A percentile compares a stretch with the other conserved stretches of the same genome.
Evolutionary conservation across 1,139 yeast species (phyloP).

Genomic region (Lodderomyces parapsilosis): DNA sequence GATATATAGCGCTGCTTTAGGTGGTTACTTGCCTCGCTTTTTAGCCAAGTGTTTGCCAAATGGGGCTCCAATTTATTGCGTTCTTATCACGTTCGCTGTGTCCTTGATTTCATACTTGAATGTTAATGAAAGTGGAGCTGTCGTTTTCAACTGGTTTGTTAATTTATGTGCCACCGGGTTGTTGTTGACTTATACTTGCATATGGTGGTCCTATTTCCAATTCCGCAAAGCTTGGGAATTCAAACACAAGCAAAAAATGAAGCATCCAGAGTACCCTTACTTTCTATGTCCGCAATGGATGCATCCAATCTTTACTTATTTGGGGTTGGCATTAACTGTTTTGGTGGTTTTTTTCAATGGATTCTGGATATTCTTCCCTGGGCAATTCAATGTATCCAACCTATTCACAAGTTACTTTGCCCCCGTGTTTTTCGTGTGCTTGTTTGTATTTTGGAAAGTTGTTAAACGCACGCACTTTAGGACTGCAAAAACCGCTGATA

Average conservation of each 20-base stretch:
- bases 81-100: conserved; percentile 21
- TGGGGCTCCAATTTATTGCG: conserved; percentile 38
- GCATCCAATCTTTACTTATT: conserved; percentile 34
- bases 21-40: conserved; percentile 36
- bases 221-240: conserved; percentile 33
- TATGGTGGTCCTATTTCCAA: conserved; percentile 47
- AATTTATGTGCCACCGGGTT: conserved; percentile 51
- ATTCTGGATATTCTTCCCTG: conserved; percentile 44
- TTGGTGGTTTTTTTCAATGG: conserved; percentile 38
- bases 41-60: conserved; percentile 32
- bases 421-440: conserved; percentile 29
- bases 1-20: conserved; percentile 35
- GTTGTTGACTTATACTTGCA: conserved; percentile 50
- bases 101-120: conserved; percentile 32
- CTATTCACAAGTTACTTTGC: conserved; percentile 43
- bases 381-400: conserved; percentile 33
- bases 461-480: conserved; percentile 33
- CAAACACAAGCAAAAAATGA: conserved; percentile 26
- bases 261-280: conserved; percentile 22
- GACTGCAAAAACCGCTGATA: conserved; percentile 33
- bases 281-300: conserved; percentile 28
- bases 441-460: conserved; percentile 36
- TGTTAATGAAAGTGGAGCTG: conserved; percentile 24
- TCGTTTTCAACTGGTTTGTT: conserved; percentile 40
- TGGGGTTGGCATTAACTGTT: conserved; percentile 26